Base-by-base conservation (phyloP, 371 early-diverging fungal species). In the Zychaea mexicana region DNA sequence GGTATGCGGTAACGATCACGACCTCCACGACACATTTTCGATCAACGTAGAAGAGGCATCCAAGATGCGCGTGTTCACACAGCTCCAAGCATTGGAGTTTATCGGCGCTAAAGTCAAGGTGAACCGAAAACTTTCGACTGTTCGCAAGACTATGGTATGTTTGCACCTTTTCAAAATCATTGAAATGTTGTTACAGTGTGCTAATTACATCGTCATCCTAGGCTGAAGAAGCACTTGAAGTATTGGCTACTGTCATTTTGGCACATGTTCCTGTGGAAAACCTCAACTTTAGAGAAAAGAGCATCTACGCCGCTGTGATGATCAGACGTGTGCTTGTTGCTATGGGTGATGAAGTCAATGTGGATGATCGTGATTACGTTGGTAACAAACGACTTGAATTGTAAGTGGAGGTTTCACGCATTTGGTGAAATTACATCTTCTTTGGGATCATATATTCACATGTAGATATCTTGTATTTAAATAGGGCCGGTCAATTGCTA, bases 321-420 rank as follows among this genome's bases (percentile, higher is more conserved):
- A 91, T 95, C n/a, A 90, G 99, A 47, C 90, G 98, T 69, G 94
- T 97, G 3, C 78, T 99, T 52, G 88, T 94, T 72, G 96, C 98
- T 24, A 87, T 92, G 72, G 80, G 85, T 31, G 90, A 92, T 57
- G 90, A 89, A 33, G 88, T 91, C 9, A 78, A 90, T 65, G 90
- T 95, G 6, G 99, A 99, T 76, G 99, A 99, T 78, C 94, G 98
- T 70, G 99, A 99, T 85, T 99, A 98, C 81, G 90, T 99, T 33
- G 99, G 99, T 70, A 99, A 99, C 88, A 99, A 99, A 82, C 91
- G 99, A 75, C 84, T 99, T 64, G 99, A 99, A 84, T 84, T 99
- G 90, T 92, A 80, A 74, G 88, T 81, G 13, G 15, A 12, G 24
- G 22, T 13, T 42, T 12, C n/a, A 42, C 15, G n/a, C 2, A 42